These are phyloP conservation scores for Stephania yunnanensis DNA, from an alignment of 164 flowering plant genomes.

Conservation along the genomic window DNA sequence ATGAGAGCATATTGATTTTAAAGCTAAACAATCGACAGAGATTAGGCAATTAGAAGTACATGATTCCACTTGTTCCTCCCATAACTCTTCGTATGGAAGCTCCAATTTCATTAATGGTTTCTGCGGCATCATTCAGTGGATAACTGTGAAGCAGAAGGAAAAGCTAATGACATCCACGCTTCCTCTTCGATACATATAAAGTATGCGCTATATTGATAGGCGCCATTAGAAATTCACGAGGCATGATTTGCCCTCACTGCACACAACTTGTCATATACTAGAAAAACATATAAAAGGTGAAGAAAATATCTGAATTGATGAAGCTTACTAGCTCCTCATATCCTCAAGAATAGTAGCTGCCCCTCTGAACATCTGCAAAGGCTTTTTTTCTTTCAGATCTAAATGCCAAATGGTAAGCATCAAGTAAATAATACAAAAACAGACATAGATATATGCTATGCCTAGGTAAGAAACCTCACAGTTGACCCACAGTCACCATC, in stretches of 20 bases:
- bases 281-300: not conserved
- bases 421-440: not conserved
- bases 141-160: slow-evolving; percentile 46
- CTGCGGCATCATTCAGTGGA: slow-evolving; percentile 90
- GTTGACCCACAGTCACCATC: slow-evolving; percentile 98
- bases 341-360: slow-evolving; percentile 80
- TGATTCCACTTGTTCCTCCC: slow-evolving; percentile 98
- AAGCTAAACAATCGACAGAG: slow-evolving; percentile 9
- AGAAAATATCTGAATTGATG: not conserved
- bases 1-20: not conserved
- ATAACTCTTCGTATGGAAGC: slow-evolving; percentile 73
- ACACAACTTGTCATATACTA: not conserved
- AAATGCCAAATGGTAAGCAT: slow-evolving; percentile 6
- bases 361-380: slow-evolving; percentile 73
- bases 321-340: slow-evolving; percentile 57
- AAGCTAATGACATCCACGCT: not conserved
- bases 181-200: not conserved
- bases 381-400: slow-evolving; percentile 14
- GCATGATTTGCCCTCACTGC: not conserved
- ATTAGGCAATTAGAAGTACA: slow-evolving; percentile 34
- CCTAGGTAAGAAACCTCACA: slow-evolving; percentile 38
- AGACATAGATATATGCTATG: not conserved
- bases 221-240: not conserved
- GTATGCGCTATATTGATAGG: not conserved
- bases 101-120: slow-evolving; percentile 81